phyloP scores from a whole-genome alignment of 2,329 filamentous ascomycete genomes.

The Penicillium sp. region DNA sequence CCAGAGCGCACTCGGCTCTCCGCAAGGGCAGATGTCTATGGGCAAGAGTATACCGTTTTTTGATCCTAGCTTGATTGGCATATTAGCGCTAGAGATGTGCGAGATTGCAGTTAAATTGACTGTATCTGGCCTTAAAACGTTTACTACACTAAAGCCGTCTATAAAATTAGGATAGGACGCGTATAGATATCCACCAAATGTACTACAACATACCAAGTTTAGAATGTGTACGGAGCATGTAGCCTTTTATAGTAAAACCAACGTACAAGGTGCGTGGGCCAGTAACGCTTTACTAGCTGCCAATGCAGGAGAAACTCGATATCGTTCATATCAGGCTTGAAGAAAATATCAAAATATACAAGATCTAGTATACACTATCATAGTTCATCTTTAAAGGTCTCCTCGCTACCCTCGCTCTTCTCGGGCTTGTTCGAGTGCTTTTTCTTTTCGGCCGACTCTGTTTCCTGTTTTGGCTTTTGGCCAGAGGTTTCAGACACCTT shows the following conservation, averaged over 20 bases:
- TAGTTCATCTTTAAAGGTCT: slow-evolving; percentile 36
- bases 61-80: neutral
- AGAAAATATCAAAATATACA: slow-evolving; percentile 3
- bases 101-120: neutral
- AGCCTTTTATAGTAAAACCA: neutral
- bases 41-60: neutral
- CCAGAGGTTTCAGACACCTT: slow-evolving; percentile 14
- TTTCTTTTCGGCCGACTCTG: slow-evolving; percentile 4
- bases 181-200: neutral
- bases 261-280: too few relatives aligned
- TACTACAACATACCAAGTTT: neutral
- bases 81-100: neutral
- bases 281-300: neutral
- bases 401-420: slow-evolving; percentile 27
- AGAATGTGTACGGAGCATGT: neutral
- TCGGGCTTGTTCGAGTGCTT: slow-evolving; percentile 9
- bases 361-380: slow-evolving; percentile 17
- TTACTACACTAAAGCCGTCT: neutral
- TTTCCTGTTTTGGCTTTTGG: slow-evolving; percentile 18
- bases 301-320: neutral
- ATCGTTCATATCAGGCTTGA: neutral
- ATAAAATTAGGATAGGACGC: neutral
- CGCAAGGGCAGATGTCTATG: slow-evolving; percentile 13
- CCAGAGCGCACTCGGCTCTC: slow-evolving; percentile 9
- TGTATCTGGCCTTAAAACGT: neutral